Evolutionary conservation across 805 yeast species (phyloP).

Genomic region (Teunomyces lycoperdinae): DNA sequence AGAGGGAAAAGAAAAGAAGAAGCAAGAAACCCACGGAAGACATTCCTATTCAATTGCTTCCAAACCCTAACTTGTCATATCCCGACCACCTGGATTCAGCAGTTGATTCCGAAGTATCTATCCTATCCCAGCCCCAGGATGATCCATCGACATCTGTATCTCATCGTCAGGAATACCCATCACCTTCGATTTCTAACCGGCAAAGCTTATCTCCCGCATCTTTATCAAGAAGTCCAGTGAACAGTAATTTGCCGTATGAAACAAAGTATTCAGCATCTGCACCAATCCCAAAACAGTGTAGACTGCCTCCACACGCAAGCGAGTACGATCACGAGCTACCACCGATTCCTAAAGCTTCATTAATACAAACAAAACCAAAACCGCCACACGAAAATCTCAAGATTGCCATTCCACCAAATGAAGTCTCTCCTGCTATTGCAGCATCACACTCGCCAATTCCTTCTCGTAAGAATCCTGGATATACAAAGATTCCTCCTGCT

Average conservation of each 20-base stretch:
- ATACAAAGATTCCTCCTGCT: neutral
- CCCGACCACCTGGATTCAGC: too few species aligned
- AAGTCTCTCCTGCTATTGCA: neutral
- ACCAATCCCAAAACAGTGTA: neutral
- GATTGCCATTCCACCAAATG: neutral
- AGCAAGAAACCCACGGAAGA: neutral
- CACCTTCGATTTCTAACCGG: neutral
- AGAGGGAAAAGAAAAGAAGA: slow-evolving; percentile 7
- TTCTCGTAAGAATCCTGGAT: neutral
- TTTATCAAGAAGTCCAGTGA: neutral
- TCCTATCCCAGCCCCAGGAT: neutral
- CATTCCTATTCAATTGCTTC: neutral
- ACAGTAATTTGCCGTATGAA: neutral
- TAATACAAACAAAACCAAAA: neutral
- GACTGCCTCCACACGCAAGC: neutral
- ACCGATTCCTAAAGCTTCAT: neutral
- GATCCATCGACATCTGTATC: neutral
- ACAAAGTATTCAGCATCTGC: neutral
- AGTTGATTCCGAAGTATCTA: neutral
- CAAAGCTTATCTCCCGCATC: neutral
- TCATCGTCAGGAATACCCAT: neutral
- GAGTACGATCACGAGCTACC: neutral
- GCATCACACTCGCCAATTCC: neutral
- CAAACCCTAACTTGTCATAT: neutral
- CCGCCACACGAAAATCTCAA: neutral